A percentile compares a stretch with the other conserved stretches of the same genome.
phyloP scores from a whole-genome alignment of 345 rosid genomes.

The Rhodomyrtus tomentosa region DNA sequence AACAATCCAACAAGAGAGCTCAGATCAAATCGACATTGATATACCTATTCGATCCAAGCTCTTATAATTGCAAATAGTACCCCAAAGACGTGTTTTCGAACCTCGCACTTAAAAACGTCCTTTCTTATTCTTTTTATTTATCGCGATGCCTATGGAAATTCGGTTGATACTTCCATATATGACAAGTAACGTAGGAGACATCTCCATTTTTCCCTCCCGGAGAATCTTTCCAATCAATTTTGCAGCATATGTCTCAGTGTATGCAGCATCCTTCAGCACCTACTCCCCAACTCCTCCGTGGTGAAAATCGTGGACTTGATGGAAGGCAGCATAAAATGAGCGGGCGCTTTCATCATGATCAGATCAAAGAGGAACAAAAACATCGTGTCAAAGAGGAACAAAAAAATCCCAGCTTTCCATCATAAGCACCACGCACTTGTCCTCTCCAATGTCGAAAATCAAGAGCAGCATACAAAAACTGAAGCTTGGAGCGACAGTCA shows the following conservation, averaged over 20 bases:
- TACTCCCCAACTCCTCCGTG: background rate
- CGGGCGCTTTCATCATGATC: background rate
- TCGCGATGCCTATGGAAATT: background rate
- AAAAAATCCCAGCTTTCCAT: background rate
- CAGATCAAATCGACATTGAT: background rate
- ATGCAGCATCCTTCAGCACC: background rate
- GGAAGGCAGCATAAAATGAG: background rate
- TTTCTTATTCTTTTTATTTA: background rate
- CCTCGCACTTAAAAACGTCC: background rate
- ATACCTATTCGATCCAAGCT: background rate
- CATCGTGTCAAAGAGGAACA: background rate
- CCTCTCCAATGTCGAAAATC: background rate
- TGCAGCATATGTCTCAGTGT: background rate
- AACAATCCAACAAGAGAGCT: background rate
- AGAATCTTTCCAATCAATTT: background rate
- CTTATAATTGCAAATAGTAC: background rate
- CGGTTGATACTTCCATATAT: background rate
- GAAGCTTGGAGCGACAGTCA: background rate
- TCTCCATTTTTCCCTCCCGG: background rate
- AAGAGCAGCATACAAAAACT: background rate
- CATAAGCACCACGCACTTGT: background rate
- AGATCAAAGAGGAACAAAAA: background rate
- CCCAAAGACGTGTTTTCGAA: background rate
- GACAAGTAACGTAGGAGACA: background rate
- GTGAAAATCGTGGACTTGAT: background rate